Evolutionary conservation across 352 stramenopile species (phyloP), one percentile per base, ranked within the genome.

Genomic region (Thalassiosira mediterranea): DNA sequence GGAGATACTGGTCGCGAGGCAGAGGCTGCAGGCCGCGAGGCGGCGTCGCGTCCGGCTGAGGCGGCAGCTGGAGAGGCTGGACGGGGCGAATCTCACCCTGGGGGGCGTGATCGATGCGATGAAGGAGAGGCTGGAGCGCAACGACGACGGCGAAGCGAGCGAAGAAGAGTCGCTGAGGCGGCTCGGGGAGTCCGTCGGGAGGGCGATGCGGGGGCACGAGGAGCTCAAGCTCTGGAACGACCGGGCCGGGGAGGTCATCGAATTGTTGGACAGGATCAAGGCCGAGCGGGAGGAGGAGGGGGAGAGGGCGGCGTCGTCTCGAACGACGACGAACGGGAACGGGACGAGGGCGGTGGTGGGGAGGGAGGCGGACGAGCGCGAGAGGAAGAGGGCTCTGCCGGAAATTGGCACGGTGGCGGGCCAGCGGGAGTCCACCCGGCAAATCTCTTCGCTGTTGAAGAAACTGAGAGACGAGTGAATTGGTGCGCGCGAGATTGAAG

Each of bases 251-350:
- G 67, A 78, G 40, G 67, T 75, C 8, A 64, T 83, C 37, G 56
- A 74, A 17, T 29, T 77, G n/a, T 74, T 83, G 48, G 74, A 83
- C 60, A 68, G 71, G 52, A 83, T 83, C 32, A 83, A 83, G 57
- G 48, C 58, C 7, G 54, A 83, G 53, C 62, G 66, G 15, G 65
- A 72, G 37, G 48, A 61, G 42, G 42, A 46, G 25, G 21, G 42
- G 13, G 52, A 46, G 28, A 8, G 13, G 32, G 5, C 25, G 37
- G 32, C 4, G 5, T 15, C 15, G 32, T 44, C 34, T 2, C 47
- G 8, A 56, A 49, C 10, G 19, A 11, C 42, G 38, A 15, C 48
- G 3, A 42, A 34, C 5, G 37, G 23, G 23, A 40, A 44, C 0
- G 25, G 34, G n/a, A 23, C n/a, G 11, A 70, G 42, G 32, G 48